Evolutionary conservation across 1,139 yeast species (phyloP).

Genomic region (Saccharomyces hybrid): DNA sequence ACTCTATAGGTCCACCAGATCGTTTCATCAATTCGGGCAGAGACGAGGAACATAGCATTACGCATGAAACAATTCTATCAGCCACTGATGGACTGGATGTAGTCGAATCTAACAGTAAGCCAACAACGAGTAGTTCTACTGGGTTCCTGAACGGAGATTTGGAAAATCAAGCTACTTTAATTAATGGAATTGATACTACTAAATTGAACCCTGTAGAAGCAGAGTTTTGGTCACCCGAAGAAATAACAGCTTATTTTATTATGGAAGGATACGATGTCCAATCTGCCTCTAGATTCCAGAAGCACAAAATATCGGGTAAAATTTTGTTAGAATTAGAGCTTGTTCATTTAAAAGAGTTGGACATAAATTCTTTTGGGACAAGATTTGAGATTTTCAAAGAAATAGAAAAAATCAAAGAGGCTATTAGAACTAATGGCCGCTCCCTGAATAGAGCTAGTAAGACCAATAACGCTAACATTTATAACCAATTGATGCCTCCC

Average conservation of each 20-base stretch:
- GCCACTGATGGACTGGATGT: constrained; percentile 12
- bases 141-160: neutral
- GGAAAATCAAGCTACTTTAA: neutral
- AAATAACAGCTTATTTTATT: constrained; percentile 72
- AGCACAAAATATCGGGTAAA: constrained; percentile 83
- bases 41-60: constrained; percentile 1
- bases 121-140: constrained; percentile 5
- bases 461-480: neutral
- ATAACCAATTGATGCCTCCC: constrained; percentile 28
- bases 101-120: constrained; percentile 6
- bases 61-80: constrained; percentile 13
- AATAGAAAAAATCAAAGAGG: constrained; percentile 56
- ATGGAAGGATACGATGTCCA: constrained; percentile 64
- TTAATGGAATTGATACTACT: constrained; percentile 6
- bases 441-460: neutral
- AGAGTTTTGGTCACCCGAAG: constrained; percentile 73
- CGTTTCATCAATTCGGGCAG: neutral
- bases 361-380: constrained; percentile 88
- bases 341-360: constrained; percentile 81
- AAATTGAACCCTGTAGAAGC: constrained; percentile 30
- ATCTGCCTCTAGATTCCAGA: constrained; percentile 69
- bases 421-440: constrained; percentile 5
- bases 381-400: constrained; percentile 87
- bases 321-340: constrained; percentile 80
- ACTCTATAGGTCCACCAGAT: constrained; percentile 9